Base-by-base conservation (phyloP, 148 eudicot species). In the Vaccinium myrtillus region DNA sequence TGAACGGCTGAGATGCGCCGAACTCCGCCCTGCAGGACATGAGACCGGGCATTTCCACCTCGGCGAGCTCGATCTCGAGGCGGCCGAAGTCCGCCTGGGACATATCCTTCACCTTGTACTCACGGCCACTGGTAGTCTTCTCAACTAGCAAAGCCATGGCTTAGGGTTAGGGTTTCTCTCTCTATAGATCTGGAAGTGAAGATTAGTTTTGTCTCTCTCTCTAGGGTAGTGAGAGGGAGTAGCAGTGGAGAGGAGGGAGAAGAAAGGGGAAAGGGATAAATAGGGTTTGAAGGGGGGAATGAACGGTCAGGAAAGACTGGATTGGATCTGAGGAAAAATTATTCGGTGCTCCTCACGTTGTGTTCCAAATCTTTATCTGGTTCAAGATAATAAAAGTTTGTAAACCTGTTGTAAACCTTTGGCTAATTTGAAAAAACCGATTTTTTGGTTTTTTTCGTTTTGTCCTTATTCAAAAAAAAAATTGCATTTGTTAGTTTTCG, bases 91-190 rank as follows among this genome's bases (percentile, higher is more conserved):
- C 99, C 1, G 99, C 99, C 90, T 92, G 93, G 25, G 98, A 87
- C 98, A 95, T 93, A 91, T 96, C 99, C 92, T 96, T 96, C 50
- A 96, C 95, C 87, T 96, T 96, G 94, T 96, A 96, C 80, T 96
- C 98, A 56, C 99, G 91, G 79, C 98, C 99, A 0, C 94, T 85
- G 77, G 88, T 89, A 0, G 99, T 96, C 80, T 92, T 96, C 92
- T 96, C 99, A 0, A 95, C 98, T n/a, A 83, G 61, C 46, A 95
- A 86, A 75, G 98, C 86, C 95, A 92, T 94, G 46, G 46, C 46
- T 43, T 43, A 43, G 46, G 3, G 27, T 2, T n/a, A 43, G 46
- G 9, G 27, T 8, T n/a, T 82, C 27, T 73, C 76, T 82, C 43
- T 82, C 65, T 82, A 36, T 32, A 32, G 78, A 13, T 61, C 55